Evolutionary conservation across 2,329 filamentous ascomycete genomes (phyloP).

Genomic region (Arthrinium phaeospermum): DNA sequence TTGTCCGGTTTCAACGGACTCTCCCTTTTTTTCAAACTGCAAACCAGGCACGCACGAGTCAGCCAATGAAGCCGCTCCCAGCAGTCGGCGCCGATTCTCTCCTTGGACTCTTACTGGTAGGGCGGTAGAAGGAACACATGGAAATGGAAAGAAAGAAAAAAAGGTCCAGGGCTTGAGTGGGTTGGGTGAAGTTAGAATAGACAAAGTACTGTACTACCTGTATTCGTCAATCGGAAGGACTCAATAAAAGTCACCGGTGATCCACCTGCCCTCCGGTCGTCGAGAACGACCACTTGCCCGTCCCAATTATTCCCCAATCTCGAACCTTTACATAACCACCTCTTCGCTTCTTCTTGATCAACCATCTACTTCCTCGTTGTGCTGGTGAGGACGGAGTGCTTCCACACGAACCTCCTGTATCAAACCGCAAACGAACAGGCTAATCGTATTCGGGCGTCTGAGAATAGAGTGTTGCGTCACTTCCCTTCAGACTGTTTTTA

Average conservation of each 20-base stretch:
- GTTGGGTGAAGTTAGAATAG: conserved; percentile 5
- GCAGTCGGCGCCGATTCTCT: conserved; percentile 8
- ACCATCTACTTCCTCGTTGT: background rate
- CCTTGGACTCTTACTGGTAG: background rate
- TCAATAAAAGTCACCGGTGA: conserved; percentile 1
- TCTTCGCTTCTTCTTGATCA: background rate
- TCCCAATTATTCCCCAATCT: background rate
- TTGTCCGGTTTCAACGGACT: conserved; percentile 1
- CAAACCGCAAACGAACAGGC: background rate
- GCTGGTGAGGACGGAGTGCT: conserved; percentile 13
- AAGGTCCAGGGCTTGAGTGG: background rate
- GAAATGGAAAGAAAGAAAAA: background rate
- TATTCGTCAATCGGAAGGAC: background rate
- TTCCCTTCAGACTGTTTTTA: background rate
- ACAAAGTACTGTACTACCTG: background rate
- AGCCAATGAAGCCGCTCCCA: conserved; percentile 11
- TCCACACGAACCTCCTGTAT: conserved; percentile 1
- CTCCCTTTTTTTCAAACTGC: background rate
- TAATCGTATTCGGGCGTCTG: background rate
- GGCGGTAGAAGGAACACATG: background rate
- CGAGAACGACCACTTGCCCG: conserved; percentile 1
- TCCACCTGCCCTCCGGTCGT: background rate
- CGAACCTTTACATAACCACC: background rate
- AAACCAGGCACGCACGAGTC: conserved; percentile 12
- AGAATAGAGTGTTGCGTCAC: background rate